Percentiles rank a stretch among this genome's conserved stretches.
Conservation (phyloP, 257 asterid species). For the Primulina eburnea region DNA sequence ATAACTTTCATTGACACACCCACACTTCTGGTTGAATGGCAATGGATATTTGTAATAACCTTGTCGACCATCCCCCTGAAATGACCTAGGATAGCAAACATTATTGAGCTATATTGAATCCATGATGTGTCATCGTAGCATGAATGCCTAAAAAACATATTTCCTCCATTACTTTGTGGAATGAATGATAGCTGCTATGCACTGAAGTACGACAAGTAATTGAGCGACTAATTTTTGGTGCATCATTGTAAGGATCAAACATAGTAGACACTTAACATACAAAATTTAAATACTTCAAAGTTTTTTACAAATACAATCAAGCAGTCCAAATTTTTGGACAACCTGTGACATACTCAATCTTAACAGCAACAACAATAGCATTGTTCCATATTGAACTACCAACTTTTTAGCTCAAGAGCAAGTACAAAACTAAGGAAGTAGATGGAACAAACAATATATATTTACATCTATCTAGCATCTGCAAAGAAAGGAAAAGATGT, state of each 20-base stretch:
- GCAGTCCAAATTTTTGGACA: conserved; percentile 1
- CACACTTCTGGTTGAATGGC: conserved; percentile 33
- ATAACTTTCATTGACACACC: conserved; percentile 25
- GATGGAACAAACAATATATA: conserved; percentile 7
- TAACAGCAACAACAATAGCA: conserved; percentile 12
- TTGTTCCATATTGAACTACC: background rate
- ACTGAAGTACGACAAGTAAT: background rate
- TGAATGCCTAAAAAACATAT: conserved; percentile 1
- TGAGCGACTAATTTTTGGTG: background rate
- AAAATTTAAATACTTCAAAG: conserved; percentile 9
- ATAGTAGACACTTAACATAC: background rate
- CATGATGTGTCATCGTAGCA: conserved; percentile 17
- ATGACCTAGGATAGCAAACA: conserved; percentile 33
- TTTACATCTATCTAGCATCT: conserved; percentile 4
- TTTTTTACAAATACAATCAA: background rate
- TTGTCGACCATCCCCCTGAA: conserved; percentile 34
- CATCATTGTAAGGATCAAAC: background rate
- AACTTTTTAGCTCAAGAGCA: background rate
- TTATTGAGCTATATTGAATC: conserved; percentile 14
- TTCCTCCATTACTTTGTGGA: conserved; percentile 6
- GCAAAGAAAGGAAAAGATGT: conserved; percentile 10
- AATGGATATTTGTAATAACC: conserved; percentile 15
- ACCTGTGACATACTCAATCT: conserved; percentile 4
- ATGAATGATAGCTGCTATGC: background rate
- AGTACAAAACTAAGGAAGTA: background rate